Evolutionary conservation across 2,329 filamentous ascomycete genomes (phyloP).

Genomic region (Trichoderma breve): DNA sequence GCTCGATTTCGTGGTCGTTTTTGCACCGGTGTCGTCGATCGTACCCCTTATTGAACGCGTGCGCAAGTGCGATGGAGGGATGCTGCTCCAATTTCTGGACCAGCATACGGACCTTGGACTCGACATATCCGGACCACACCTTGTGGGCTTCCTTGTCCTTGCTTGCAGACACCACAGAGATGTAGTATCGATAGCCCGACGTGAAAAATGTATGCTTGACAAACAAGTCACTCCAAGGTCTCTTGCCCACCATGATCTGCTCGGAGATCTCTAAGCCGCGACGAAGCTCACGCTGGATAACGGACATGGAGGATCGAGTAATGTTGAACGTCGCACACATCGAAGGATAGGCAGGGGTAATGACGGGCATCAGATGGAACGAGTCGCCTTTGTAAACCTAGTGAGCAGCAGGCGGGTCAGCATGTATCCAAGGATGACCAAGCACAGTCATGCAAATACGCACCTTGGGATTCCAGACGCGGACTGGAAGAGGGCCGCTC

Average conservation of each 20-base stretch:
- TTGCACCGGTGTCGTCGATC: constrained; percentile 75
- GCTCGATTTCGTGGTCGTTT: constrained; percentile 48
- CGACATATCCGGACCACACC: constrained; percentile 86
- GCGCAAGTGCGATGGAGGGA: constrained; percentile 74
- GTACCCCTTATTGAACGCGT: constrained; percentile 91
- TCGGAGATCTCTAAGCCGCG: constrained; percentile 75
- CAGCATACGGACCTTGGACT: constrained; percentile 87
- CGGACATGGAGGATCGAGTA: constrained; percentile 76
- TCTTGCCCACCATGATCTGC: constrained; percentile 73
- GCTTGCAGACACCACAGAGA: constrained; percentile 81
- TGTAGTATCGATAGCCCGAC: constrained; percentile 89
- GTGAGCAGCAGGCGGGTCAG: constrained; percentile 19
- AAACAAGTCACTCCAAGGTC: constrained; percentile 85
- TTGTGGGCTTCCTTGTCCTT: constrained; percentile 80
- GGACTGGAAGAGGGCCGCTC: constrained; percentile 73
- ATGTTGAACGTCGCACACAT: constrained; percentile 98
- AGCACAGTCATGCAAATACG: constrained; percentile 24
- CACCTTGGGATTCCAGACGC: constrained; percentile 93
- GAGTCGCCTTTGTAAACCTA: constrained; percentile 76
- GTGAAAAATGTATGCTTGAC: constrained; percentile 92
- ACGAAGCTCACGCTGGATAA: constrained; percentile 80
- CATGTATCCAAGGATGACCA: not conserved
- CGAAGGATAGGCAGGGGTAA: constrained; percentile 93
- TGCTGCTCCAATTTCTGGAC: constrained; percentile 81
- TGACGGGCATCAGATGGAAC: constrained; percentile 94